phyloP scores from a whole-genome alignment of 2,329 filamentous ascomycete genomes.

The Aspergillus japonicus region DNA sequence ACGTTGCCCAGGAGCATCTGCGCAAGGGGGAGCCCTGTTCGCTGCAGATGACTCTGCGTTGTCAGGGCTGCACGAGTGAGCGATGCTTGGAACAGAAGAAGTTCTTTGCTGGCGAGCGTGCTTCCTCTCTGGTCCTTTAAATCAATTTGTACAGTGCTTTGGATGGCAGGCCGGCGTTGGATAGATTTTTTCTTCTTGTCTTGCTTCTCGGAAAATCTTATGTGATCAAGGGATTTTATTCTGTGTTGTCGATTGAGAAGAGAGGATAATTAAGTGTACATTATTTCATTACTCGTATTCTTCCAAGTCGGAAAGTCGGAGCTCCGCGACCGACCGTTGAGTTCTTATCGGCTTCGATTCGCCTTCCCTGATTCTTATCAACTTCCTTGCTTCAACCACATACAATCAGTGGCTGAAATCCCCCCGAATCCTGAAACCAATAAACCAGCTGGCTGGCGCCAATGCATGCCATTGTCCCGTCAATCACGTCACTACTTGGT shows the following conservation, averaged over 20 bases:
- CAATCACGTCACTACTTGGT: neutral
- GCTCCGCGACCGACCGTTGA: neutral
- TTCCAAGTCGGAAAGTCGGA: neutral
- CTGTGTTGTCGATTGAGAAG: too few relatives aligned
- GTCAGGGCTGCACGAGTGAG: conserved; percentile 89
- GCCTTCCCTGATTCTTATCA: neutral
- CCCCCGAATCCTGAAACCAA: neutral
- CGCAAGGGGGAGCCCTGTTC: conserved; percentile 70
- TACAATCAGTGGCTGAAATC: neutral
- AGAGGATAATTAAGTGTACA: too few relatives aligned
- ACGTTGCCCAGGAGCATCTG: conserved; percentile 80
- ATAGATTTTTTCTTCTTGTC: neutral
- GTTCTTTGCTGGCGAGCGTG: conserved; percentile 56
- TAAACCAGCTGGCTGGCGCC: neutral
- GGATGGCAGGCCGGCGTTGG: neutral
- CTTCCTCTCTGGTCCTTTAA: conserved; percentile 35
- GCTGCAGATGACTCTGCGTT: conserved; percentile 82
- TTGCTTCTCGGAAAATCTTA: neutral
- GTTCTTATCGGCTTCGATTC: neutral
- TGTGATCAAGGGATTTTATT: too few relatives aligned
- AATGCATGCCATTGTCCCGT: neutral
- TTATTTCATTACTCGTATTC: too few relatives aligned
- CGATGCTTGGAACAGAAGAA: conserved; percentile 72
- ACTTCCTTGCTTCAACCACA: neutral
- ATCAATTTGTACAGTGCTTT: neutral